These are phyloP conservation scores for Neopestalotiopsis clavispora DNA, from an alignment of 2,329 filamentous ascomycete species.

Conservation along the genomic window DNA sequence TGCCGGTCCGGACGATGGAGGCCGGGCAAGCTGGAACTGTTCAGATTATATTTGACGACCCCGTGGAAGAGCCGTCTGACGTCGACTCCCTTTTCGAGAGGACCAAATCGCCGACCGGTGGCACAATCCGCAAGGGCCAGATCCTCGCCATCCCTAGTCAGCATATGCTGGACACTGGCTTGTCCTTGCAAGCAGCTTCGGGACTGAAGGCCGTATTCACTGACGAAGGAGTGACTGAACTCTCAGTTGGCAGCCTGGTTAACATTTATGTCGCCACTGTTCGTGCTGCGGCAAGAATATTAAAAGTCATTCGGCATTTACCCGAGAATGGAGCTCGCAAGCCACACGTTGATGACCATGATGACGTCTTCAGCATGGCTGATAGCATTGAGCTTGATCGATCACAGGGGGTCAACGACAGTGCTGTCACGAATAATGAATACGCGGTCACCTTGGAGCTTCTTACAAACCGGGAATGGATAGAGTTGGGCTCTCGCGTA, in stretches of 20 bases:
- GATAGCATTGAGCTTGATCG: slow-evolving; percentile 48
- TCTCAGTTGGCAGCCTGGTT: slow-evolving; percentile 71
- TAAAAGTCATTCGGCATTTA: slow-evolving; percentile 52
- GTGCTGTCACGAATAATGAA: slow-evolving; percentile 33
- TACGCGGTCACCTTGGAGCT: slow-evolving; percentile 71
- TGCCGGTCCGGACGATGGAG: slow-evolving; percentile 78
- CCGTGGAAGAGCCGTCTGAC: slow-evolving; percentile 38
- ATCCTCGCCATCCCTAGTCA: slow-evolving; percentile 70
- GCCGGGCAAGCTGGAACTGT: slow-evolving; percentile 89
- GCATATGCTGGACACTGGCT: slow-evolving; percentile 59
- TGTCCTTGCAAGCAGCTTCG: slow-evolving; percentile 67
- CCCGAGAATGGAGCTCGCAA: slow-evolving; percentile 30
- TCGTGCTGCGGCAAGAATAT: slow-evolving; percentile 77
- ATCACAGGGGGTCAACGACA: slow-evolving; percentile 30
- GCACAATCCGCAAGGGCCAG: slow-evolving; percentile 77
- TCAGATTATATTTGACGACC: slow-evolving; percentile 69
- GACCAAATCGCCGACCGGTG: slow-evolving; percentile 36
- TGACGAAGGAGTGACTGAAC: slow-evolving; percentile 62
- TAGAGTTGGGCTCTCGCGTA: slow-evolving; percentile 72
- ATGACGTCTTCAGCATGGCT: slow-evolving; percentile 64
- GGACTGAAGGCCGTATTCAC: slow-evolving; percentile 76
- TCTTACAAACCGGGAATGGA: slow-evolving; percentile 72
- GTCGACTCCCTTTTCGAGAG: slow-evolving; percentile 32
- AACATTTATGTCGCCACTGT: slow-evolving; percentile 90
- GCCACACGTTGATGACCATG: slow-evolving; percentile 45